These are phyloP conservation scores for Apium graveolens DNA, from an alignment of 129 eudicot genomes.

Conservation along the genomic window DNA sequence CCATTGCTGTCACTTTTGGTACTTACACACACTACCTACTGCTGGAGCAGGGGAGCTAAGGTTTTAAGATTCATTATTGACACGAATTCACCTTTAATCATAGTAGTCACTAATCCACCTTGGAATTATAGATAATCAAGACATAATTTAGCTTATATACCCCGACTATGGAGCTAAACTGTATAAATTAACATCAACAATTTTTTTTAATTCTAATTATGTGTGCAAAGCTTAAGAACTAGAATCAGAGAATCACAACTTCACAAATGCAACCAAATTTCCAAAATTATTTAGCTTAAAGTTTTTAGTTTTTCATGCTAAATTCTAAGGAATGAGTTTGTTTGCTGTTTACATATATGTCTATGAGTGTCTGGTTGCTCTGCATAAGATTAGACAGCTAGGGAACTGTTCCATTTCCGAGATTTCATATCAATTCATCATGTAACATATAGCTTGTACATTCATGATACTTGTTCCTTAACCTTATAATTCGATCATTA, in stretches of 20 bases:
- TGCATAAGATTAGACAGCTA: neutral
- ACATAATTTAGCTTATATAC: too few species aligned
- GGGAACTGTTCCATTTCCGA: neutral
- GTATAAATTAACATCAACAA: too few species aligned
- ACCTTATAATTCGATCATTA: neutral
- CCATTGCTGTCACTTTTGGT: neutral
- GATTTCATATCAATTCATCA: neutral
- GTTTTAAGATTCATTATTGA: too few species aligned
- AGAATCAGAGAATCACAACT: neutral
- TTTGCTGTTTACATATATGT: too few species aligned
- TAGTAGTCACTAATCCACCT: too few species aligned
- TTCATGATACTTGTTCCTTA: too few species aligned
- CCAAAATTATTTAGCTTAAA: too few species aligned
- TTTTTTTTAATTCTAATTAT: neutral
- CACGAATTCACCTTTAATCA: too few species aligned
- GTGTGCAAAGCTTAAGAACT: neutral
- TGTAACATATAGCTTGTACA: neutral
- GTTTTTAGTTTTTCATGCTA: neutral
- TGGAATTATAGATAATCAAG: too few species aligned
- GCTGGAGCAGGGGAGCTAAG: too few species aligned
- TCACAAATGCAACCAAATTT: neutral
- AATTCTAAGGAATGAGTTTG: neutral
- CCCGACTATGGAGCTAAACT: too few species aligned
- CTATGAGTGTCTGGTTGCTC: too few species aligned
- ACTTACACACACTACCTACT: neutral